A percentile compares a stretch with the other conserved stretches of the same genome.
Evolutionary conservation across 768 basidiomycete genomes (phyloP).

Genomic region (Rhizopogon salebrosus): DNA sequence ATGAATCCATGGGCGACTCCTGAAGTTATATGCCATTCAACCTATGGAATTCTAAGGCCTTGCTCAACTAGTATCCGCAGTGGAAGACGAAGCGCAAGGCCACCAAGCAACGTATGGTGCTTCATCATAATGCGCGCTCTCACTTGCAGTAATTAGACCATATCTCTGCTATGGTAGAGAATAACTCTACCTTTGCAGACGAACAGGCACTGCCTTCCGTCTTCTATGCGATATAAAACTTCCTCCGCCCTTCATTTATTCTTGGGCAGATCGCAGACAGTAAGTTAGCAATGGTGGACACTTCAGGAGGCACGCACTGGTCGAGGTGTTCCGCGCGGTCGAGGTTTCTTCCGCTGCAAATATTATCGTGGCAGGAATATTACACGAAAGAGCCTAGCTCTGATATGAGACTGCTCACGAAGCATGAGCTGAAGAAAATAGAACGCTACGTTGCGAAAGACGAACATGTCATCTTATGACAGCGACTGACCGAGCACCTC

Average conservation of each 20-base stretch:
- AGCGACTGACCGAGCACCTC: conserved; percentile 21
- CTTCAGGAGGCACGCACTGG: conserved; percentile 15
- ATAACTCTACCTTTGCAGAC: background rate
- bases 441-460: conserved; percentile 8
- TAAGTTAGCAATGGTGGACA: conserved; percentile 19
- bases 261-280: conserved; percentile 27
- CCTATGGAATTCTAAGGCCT: background rate
- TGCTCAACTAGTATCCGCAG: background rate
- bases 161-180: background rate
- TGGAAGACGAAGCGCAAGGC: background rate
- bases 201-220: conserved; percentile 9
- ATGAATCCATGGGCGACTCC: too few species aligned
- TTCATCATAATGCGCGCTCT: background rate
- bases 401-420: conserved; percentile 15
- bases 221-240: conserved; percentile 24
- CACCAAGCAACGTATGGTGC: conserved; percentile 6
- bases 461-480: conserved; percentile 19
- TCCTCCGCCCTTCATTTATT: conserved; percentile 22
- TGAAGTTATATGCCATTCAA: background rate
- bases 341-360: conserved; percentile 13
- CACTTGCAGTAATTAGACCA: conserved; percentile 1
- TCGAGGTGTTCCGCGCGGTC: too few species aligned
- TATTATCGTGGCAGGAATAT: conserved; percentile 23
- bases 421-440: conserved; percentile 12
- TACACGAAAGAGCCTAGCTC: conserved; percentile 10